Evolutionary conservation across 768 basidiomycete genomes (phyloP).

Genomic region (Kwoniella sp.): DNA sequence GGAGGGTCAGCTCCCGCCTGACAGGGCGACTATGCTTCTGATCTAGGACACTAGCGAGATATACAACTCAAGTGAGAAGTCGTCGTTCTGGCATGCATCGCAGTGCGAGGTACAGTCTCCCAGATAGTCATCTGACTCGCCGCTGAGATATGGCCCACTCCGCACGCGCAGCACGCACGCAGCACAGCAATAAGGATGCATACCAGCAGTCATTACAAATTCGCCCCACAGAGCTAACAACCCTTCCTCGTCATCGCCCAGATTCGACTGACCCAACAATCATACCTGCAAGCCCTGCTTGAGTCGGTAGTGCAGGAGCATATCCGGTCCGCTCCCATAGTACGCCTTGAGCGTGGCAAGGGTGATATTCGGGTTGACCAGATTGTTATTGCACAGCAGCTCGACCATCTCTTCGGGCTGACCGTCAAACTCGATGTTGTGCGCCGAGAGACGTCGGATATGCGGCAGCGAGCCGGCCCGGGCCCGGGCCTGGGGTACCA

Average conservation of each 20-base stretch:
- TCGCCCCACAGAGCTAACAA: too few species aligned
- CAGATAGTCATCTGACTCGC: neutral
- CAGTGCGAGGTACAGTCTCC: neutral
- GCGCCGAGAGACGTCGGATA: too few species aligned
- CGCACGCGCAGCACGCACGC: too few species aligned
- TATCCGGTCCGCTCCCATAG: slow-evolving; percentile 45
- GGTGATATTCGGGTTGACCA: slow-evolving; percentile 80
- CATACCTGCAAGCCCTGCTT: slow-evolving; percentile 22
- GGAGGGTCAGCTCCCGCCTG: neutral
- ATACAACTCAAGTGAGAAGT: neutral
- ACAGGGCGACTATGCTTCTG: neutral
- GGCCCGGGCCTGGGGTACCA: neutral
- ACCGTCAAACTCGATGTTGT: neutral
- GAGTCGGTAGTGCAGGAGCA: slow-evolving; percentile 45
- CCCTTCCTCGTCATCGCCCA: too few species aligned
- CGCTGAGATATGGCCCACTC: too few species aligned
- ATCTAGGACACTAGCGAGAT: neutral
- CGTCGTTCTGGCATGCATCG: neutral
- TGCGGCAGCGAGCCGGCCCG: neutral
- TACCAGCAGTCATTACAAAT: too few species aligned
- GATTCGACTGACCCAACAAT: neutral
- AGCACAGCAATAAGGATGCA: too few species aligned
- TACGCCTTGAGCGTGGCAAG: slow-evolving; percentile 83
- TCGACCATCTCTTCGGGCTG: slow-evolving; percentile 70
- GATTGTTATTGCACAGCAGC: slow-evolving; percentile 78